Conservation (phyloP, 306 rosid genomes). For the Vigna mungo region DNA sequence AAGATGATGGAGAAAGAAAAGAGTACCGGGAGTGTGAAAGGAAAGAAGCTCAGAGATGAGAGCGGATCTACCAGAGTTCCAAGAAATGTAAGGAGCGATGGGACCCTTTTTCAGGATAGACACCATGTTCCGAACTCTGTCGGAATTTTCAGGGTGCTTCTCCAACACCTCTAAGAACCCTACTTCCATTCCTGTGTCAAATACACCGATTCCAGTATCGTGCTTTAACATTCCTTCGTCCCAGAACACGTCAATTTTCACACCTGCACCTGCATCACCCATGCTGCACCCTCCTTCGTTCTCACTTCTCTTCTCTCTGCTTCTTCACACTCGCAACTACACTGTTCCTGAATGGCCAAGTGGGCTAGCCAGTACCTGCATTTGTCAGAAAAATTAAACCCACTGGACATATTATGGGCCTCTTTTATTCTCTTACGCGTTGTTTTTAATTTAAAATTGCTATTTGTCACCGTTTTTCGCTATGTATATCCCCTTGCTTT, state of each 20-base stretch:
- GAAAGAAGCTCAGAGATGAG: conserved; percentile 59
- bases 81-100: conserved; percentile 68
- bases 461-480: too few species aligned
- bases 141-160: conserved; percentile 90
- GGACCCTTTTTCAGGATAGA: conserved; percentile 87
- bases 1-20: neutral
- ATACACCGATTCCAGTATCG: conserved; percentile 72
- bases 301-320: neutral
- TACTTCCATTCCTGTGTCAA: conserved; percentile 71
- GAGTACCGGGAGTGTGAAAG: conserved; percentile 78
- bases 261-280: neutral
- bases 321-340: too few species aligned
- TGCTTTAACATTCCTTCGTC: conserved; percentile 78
- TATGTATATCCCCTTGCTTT: too few species aligned
- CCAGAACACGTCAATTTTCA: conserved; percentile 70
- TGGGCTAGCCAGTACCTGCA: too few species aligned
- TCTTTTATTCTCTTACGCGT: neutral
- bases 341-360: too few species aligned
- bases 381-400: too few species aligned
- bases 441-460: too few species aligned
- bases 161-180: conserved; percentile 87
- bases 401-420: neutral
- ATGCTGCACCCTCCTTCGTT: neutral
- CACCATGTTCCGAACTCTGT: conserved; percentile 77
- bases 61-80: conserved; percentile 67